These are phyloP conservation scores for Pestalotiopsis sp. DNA, from an alignment of 2,329 filamentous ascomycete genomes.

Conservation along the genomic window DNA sequence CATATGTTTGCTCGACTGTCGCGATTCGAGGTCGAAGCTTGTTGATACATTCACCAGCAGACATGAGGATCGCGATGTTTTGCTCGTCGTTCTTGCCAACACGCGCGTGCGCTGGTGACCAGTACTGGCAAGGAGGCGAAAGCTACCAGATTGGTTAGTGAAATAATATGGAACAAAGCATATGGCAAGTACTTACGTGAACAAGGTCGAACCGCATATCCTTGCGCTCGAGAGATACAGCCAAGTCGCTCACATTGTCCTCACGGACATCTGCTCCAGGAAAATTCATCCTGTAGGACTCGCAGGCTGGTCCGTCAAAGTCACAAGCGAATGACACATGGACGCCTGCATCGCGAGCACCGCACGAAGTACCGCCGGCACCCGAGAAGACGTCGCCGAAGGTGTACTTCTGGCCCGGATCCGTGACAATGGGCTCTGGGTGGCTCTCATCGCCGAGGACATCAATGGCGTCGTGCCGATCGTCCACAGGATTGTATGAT, in stretches of 20 bases:
- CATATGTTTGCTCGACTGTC: constrained; percentile 78
- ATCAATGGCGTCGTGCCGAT: constrained; percentile 20
- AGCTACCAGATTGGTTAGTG: constrained; percentile 32
- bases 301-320: constrained; percentile 52
- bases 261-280: constrained; percentile 46
- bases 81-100: constrained; percentile 59
- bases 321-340: constrained; percentile 66
- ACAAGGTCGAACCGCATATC: constrained; percentile 61
- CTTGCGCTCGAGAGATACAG: constrained; percentile 28
- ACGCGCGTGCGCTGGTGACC: constrained; percentile 69
- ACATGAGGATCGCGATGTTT: constrained; percentile 62
- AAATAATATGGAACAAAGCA: too few species aligned
- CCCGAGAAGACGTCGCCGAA: constrained; percentile 75
- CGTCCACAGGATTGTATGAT: constrained; percentile 33
- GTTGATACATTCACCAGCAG: constrained; percentile 54
- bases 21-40: constrained; percentile 64
- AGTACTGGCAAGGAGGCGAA: constrained; percentile 76
- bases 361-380: constrained; percentile 70
- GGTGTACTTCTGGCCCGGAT: constrained; percentile 55
- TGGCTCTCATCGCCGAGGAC: constrained; percentile 20
- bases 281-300: constrained; percentile 63
- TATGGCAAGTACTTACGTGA: constrained; percentile 41
- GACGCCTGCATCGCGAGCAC: constrained; percentile 61
- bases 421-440: not conserved
- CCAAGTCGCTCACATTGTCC: constrained; percentile 48